These are phyloP conservation scores for Rehmannia glutinosa DNA, from an alignment of 257 asterid species.

Conservation along the genomic window DNA sequence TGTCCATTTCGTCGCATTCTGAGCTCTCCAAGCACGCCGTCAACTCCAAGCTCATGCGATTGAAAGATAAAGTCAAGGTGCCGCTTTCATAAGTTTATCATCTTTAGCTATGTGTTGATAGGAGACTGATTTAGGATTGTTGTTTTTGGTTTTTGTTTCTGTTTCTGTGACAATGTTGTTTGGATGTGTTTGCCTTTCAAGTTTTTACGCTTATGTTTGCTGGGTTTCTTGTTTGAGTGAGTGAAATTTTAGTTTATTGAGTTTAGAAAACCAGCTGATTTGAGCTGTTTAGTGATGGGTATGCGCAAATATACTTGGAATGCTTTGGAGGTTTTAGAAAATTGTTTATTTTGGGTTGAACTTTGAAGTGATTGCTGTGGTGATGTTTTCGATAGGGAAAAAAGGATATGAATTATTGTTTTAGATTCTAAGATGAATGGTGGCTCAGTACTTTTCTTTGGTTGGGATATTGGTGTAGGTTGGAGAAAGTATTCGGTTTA, in stretches of 20 bases:
- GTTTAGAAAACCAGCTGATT: conserved; percentile 7
- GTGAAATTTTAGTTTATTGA: not conserved
- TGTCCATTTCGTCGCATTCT: conserved; percentile 64
- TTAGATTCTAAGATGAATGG: not conserved
- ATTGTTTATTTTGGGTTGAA: not conserved
- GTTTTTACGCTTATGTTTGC: not conserved
- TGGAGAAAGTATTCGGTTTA: conserved; percentile 6
- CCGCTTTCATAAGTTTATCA: not conserved
- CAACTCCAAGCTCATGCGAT: conserved; percentile 55
- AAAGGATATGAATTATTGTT: not conserved
- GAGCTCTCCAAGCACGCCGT: conserved; percentile 52
- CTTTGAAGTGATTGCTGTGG: not conserved
- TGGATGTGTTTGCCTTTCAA: not conserved
- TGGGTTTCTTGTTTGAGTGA: not conserved
- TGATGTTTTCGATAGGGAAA: not conserved
- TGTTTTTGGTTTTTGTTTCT: not conserved
- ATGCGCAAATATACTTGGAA: not conserved
- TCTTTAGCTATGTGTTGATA: not conserved
- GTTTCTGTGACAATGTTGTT: not conserved
- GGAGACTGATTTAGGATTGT: not conserved
- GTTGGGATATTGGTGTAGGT: not conserved
- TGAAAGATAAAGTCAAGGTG: conserved; percentile 88
- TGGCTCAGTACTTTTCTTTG: not conserved
- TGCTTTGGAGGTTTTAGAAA: conserved; percentile 6
- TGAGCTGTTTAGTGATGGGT: not conserved